A percentile compares a stretch with the other conserved stretches of the same genome.
phyloP scores from a whole-genome alignment of 768 basidiomycete species.

The Psilocybe cubensis region DNA sequence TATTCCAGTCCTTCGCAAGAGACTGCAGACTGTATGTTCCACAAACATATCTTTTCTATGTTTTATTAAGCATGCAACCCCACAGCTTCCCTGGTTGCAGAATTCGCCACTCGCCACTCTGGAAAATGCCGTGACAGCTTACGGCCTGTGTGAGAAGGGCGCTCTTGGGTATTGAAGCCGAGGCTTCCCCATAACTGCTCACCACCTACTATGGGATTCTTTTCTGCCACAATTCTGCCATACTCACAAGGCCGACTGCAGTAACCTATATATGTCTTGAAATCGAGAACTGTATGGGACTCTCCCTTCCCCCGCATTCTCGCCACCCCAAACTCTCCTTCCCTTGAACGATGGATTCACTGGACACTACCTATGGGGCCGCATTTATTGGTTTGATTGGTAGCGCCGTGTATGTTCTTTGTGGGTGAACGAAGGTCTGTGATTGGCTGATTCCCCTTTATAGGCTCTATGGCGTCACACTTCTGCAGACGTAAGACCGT shows the following conservation, averaged over 20 bases:
- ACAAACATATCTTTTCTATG: not conserved
- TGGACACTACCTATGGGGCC: constrained; percentile 49
- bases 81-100: not conserved
- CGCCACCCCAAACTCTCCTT: not conserved
- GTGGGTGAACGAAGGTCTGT: not conserved
- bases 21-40: too few species aligned
- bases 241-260: constrained; percentile 5
- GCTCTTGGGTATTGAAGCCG: constrained; percentile 6
- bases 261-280: not conserved
- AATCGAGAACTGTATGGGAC: not conserved
- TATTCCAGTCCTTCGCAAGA: too few species aligned
- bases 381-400: constrained; percentile 48
- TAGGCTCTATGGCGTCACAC: constrained; percentile 51
- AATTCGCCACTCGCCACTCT: not conserved
- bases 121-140: constrained; percentile 8
- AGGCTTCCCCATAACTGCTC: constrained; percentile 6
- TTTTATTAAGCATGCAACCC: not conserved
- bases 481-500: constrained; percentile 42
- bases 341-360: constrained; percentile 53
- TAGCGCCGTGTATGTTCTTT: constrained; percentile 43
- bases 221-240: constrained; percentile 12
- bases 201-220: constrained; percentile 6
- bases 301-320: constrained; percentile 14
- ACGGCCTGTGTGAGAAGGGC: constrained; percentile 4
- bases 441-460: not conserved